Evolutionary conservation across 2,329 filamentous ascomycete species (phyloP), one percentile per base, ranked within the genome.

Genomic region (Paraphoma chrysanthemicola): DNA sequence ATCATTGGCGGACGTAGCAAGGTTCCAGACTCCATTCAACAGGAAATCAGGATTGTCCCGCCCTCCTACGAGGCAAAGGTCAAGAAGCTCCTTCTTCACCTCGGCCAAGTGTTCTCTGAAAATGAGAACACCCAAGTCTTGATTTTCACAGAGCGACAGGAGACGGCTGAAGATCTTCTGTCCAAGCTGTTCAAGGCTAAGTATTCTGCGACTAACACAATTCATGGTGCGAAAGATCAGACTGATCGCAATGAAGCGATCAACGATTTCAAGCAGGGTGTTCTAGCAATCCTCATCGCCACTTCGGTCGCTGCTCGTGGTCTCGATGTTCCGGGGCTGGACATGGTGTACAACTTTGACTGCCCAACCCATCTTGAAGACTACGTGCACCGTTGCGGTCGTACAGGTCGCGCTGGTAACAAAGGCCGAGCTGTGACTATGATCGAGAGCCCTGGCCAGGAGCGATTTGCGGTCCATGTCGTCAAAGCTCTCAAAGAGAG

Each of bases 291-390:
- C 54, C 83, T 99, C 72, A 90, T 98, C 70, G 95, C 95, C 10
- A 99, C 95, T 0, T 97, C 94, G 10, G 92, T 99, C 56, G 95
- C 95, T 39, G 95, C 95, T 48, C 91, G 95, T 76, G 95, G 95
- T 58, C 82, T 99, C 41, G 95, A 99, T 75, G 94, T 99, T 44
- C 97, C 97, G 78, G 92, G 96, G 74, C 83, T 99, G 33, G 97
- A 96, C 77, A 85, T 98, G 31, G 95, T 99, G 8, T 89, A 99
- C 79, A 98, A 98, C 78, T 97, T 92, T 73, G 93, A 97, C 72
- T 91, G 90, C 0, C 94, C 93, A 0, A 96, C 96, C 69, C 93
- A 98, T 78, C 79, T 97, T 59, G 95, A 99, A 78, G 95, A 98
- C 72, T 98, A 98, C 70, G 94, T 98, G 41, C 95, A 97, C 76